Percentiles rank a stretch among this genome's conserved stretches.
phyloP scores from a whole-genome alignment of 345 rosid species.

The Eucalyptus shirleyi region DNA sequence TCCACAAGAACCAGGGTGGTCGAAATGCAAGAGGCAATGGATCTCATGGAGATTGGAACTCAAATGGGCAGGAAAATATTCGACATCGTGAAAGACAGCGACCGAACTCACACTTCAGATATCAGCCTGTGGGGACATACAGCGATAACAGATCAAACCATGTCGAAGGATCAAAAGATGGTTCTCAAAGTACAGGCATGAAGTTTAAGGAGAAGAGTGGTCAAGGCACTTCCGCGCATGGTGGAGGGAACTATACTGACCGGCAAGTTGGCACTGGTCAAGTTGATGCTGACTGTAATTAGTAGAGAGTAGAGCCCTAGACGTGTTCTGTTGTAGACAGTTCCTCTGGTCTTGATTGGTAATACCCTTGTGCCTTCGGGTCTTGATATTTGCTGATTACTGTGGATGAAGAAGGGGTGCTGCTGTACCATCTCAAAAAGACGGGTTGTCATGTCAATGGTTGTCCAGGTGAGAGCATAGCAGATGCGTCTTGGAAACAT shows the following conservation, averaged over 20 bases:
- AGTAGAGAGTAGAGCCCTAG: background rate
- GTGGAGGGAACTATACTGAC: slow-evolving; percentile 35
- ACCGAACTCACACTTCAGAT: slow-evolving; percentile 56
- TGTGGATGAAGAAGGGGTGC: background rate
- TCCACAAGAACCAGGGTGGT: slow-evolving; percentile 35
- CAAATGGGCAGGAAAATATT: slow-evolving; percentile 37
- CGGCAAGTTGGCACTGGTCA: slow-evolving; percentile 28
- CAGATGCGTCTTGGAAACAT: background rate
- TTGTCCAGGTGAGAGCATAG: slow-evolving; percentile 25
- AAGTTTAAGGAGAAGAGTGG: slow-evolving; percentile 67
- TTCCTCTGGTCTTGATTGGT: background rate
- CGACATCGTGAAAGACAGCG: slow-evolving; percentile 50
- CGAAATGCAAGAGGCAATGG: slow-evolving; percentile 54
- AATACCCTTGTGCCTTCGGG: background rate
- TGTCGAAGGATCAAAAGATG: slow-evolving; percentile 39
- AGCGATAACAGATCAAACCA: slow-evolving; percentile 13
- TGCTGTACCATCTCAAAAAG: background rate
- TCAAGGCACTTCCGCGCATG: slow-evolving; percentile 43
- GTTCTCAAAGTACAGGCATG: slow-evolving; percentile 29
- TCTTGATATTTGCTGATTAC: background rate
- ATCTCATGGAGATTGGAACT: slow-evolving; percentile 58
- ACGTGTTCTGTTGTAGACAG: background rate
- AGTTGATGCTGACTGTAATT: slow-evolving; percentile 22
- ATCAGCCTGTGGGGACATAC: slow-evolving; percentile 66
- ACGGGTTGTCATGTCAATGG: background rate